Evolutionary conservation across 225 moss, liverwort and hornwort genomes (phyloP), one percentile per base, ranked within the genome.

Genomic region (Takakia lepidozioides): DNA sequence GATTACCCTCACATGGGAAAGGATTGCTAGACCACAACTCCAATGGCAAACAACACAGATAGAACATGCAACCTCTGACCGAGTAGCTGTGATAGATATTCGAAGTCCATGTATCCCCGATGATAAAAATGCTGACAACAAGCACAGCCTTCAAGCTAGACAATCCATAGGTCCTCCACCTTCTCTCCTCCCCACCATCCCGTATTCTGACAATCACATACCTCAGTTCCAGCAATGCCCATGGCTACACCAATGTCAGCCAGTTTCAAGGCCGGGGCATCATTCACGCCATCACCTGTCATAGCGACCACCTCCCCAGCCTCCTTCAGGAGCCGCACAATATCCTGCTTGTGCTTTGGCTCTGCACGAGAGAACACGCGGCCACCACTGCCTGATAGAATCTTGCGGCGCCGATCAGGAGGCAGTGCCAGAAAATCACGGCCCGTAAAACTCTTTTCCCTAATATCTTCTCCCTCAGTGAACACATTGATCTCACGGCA

Each of bases 211-310:
- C n/a, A n/a, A n/a, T n/a, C n/a, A n/a, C 54, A 15, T 63, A 93
- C 93, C 93, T 93, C 93, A 53, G 93, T 93, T 56, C 93, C 93
- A n/a, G 93, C 62, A 54, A 93, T 93, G 26, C 93, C 93, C 93
- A 93, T 89, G 24, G 93, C 89, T 19, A 95, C 69, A 52, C 93
- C 93, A 53, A 95, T 90, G 51, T 95, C 93, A 9, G 93, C 93
- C 52, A 93, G 84, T 52, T 93, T 93, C 70, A 93, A 65, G 13
- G 93, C 93, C 57, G 93, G 88, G 40, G 93, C 93, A 65, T 93
- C 93, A 52, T 95, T 95, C 24, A 95, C 93, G 50, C 93, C 93
- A 59, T 95, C 93, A 37, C 93, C 89, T 27, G 93, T 95, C 93
- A 95, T 95, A 14, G 93, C 93, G 19, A 95, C 93, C 5, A 95